A percentile compares a stretch with the other conserved stretches of the same genome.
Conservation (phyloP, 768 basidiomycete species). For the Pilatotrama ljubarskyi region DNA sequence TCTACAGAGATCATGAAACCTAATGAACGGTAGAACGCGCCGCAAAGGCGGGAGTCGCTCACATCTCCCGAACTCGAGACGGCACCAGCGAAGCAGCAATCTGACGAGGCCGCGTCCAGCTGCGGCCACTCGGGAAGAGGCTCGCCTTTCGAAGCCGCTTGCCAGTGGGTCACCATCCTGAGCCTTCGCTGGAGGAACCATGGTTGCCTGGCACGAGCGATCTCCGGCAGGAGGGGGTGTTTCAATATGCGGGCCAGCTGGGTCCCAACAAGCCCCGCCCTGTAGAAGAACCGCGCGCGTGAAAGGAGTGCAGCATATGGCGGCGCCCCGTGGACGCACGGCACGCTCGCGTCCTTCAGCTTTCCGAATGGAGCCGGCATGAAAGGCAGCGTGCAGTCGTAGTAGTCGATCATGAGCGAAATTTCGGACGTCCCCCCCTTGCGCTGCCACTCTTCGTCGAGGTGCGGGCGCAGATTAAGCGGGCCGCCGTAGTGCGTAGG, state of each 20-base stretch:
- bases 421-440: slow-evolving; percentile 47
- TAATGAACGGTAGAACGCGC: too few relatives aligned
- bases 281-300: slow-evolving; percentile 46
- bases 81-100: slow-evolving; percentile 24
- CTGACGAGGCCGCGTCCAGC: slow-evolving; percentile 3
- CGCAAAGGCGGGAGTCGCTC: too few relatives aligned
- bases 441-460: slow-evolving; percentile 48
- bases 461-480: slow-evolving; percentile 50
- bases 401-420: slow-evolving; percentile 44
- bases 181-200: slow-evolving; percentile 20
- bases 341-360: slow-evolving; percentile 30
- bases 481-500: slow-evolving; percentile 52
- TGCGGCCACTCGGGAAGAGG: not conserved
- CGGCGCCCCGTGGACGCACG: slow-evolving; percentile 43
- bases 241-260: slow-evolving; percentile 37
- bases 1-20: too few relatives aligned
- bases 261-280: slow-evolving; percentile 39
- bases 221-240: slow-evolving; percentile 51
- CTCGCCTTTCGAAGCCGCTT: slow-evolving; percentile 10
- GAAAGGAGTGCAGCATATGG: slow-evolving; percentile 44
- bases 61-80: slow-evolving; percentile 31
- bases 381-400: slow-evolving; percentile 44
- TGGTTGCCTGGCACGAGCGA: slow-evolving; percentile 30
- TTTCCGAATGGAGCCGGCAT: slow-evolving; percentile 40
- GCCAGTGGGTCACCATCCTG: slow-evolving; percentile 28